Evolutionary conservation across 2,329 filamentous ascomycete species (phyloP), one percentile per base, ranked within the genome.

Genomic region (Stagonosporopsis rhizophila): DNA sequence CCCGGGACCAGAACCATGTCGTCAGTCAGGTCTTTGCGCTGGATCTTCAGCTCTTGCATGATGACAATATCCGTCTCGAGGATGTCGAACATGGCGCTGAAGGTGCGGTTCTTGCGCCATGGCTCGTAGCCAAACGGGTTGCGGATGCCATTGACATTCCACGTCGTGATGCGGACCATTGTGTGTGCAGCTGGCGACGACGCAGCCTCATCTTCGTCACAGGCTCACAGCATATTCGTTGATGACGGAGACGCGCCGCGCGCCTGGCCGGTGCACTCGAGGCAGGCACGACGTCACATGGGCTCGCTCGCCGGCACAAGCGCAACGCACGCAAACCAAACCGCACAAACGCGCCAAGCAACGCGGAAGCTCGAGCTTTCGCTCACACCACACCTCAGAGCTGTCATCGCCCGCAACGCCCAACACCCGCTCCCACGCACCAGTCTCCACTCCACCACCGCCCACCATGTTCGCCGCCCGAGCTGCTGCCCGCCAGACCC

Each of bases 21-120:
- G 82, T 98, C 95, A 37, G 83, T 84, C 1, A 99, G 81, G 66
- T 97, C 93, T 73, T 96, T 96, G 54, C 89, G 85, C 72, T 98
- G 95, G 37, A 98, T 97, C 78, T 98, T 99, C 39, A 92, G 88
- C 77, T 98, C 95, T 75, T 99, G 95, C 81, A 98, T 92, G 56
- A 97, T 84, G 17, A 98, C 87, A 61, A 99, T 95, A 74, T 99
- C 95, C 49, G 93, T 88, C 73, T 95, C 90, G 6, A 99, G 84
- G 39, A 89, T 90, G 65, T 96, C 91, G 77, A 99, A 98, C 95
- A 98, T 98, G 63, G 89, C 84, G 41, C 75, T 72, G 68, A 81
- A 82, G 14, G 79, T 77, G 55, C 79, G 73, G 22, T 72, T 75
- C 40, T 74, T 70, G 66, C 80, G 78, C 81, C 81, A 83, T 78